phyloP scores from a whole-genome alignment of 495 filamentous ascomycete species.

The Aspergillus nanangensis region DNA sequence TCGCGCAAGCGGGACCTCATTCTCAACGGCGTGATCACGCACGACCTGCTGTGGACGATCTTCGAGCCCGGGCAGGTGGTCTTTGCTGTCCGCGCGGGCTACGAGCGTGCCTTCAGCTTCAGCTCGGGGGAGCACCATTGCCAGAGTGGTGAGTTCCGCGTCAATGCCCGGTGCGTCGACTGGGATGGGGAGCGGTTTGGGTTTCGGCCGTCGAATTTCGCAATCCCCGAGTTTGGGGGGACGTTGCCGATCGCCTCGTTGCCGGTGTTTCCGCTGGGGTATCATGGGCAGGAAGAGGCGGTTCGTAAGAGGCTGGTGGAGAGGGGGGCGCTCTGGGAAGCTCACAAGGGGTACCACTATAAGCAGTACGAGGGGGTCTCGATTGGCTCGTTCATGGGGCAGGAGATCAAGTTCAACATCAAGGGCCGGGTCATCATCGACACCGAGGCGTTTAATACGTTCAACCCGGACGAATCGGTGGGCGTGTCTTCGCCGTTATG shows the following conservation, averaged over 20 bases:
- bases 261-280: slow-evolving; percentile 51
- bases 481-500: slow-evolving; percentile 7
- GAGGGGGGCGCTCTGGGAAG: slow-evolving; percentile 47
- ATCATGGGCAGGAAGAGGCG: slow-evolving; percentile 38
- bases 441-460: slow-evolving; percentile 31
- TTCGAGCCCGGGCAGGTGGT: slow-evolving; percentile 46
- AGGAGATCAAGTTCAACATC: slow-evolving; percentile 43
- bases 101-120: slow-evolving; percentile 35
- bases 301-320: slow-evolving; percentile 29
- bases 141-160: slow-evolving; percentile 2
- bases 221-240: slow-evolving; percentile 49
- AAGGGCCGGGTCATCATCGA: slow-evolving; percentile 55
- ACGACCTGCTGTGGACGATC: slow-evolving; percentile 52
- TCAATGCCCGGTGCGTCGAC: slow-evolving; percentile 47
- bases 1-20: slow-evolving; percentile 54
- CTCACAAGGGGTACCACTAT: slow-evolving; percentile 58
- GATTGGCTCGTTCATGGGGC: slow-evolving; percentile 19
- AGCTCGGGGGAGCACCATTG: slow-evolving; percentile 10
- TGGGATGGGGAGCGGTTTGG: slow-evolving; percentile 60
- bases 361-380: slow-evolving; percentile 53
- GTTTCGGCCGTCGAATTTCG: slow-evolving; percentile 31
- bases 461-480: slow-evolving; percentile 29
- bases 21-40: slow-evolving; percentile 55
- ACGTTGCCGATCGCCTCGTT: slow-evolving; percentile 53
- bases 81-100: slow-evolving; percentile 29